phyloP scores from a whole-genome alignment of 495 filamentous ascomycete genomes.

The Cairneyella variabilis region DNA sequence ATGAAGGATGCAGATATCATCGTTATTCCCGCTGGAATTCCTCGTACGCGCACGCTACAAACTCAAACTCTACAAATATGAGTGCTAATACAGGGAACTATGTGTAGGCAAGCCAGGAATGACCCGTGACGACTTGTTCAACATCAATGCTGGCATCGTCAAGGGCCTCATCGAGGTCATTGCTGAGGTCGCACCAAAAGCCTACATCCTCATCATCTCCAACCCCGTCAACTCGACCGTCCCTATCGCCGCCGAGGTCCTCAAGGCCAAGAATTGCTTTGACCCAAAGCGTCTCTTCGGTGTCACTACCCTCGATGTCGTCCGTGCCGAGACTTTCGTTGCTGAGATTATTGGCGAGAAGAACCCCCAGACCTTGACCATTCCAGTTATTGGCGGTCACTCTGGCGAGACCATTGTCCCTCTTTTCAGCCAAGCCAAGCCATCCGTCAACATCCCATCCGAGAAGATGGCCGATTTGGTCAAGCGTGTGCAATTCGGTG shows the following conservation, averaged over 20 bases:
- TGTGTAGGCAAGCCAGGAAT: constrained; percentile 91
- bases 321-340: constrained; percentile 95
- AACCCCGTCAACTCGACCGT: constrained; percentile 99
- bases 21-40: constrained; percentile 96
- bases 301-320: constrained; percentile 97
- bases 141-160: constrained; percentile 94
- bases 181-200: constrained; percentile 83
- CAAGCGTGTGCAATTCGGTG: constrained; percentile 95
- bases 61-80: neutral
- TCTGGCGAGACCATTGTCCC: constrained; percentile 97
- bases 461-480: constrained; percentile 84
- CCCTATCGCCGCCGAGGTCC: constrained; percentile 92
- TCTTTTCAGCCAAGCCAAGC: constrained; percentile 86
- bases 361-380: constrained; percentile 69
- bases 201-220: constrained; percentile 92
- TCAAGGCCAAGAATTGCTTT: constrained; percentile 90
- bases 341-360: constrained; percentile 77
- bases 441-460: constrained; percentile 71
- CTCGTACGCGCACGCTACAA: constrained; percentile 60
- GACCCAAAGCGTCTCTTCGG: constrained; percentile 92
- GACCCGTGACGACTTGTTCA: constrained; percentile 99
- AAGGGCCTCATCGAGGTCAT: constrained; percentile 79
- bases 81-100: constrained; percentile 22
- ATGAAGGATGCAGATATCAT: constrained; percentile 91
- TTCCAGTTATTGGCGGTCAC: constrained; percentile 96